Evolutionary conservation across 192 early-diverging fungal species (phyloP), one percentile per base, ranked within the genome.

Genomic region (Coemansia sp.): DNA sequence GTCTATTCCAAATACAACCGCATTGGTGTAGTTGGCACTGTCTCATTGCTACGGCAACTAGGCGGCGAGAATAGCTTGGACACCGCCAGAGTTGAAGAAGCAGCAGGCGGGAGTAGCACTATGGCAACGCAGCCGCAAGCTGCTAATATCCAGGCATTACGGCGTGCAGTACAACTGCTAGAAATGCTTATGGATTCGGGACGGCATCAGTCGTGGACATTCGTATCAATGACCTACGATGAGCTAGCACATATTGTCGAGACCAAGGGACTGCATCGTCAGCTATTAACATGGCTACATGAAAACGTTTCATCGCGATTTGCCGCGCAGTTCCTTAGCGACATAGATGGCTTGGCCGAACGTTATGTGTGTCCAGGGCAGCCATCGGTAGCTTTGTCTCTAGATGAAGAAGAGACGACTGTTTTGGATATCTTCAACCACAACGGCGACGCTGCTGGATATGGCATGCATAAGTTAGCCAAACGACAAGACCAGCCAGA

Each of bases 1-100:
- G 81, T 80, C 19, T 55, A 63, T 11, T 77, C 81, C 18, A 76
- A 65, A 26, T 84, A 84, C 59, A 91, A 89, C 55, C 80, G 82
- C 61, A 78, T 91, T 38, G 89, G 89, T 7, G 81, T 91, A 5
- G 81, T 89, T 46, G 88, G 85, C 36, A 80, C 82, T 0, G 70
- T 91, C 12, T 79, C 89, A 3, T 53, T 89, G 38, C 64, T 88
- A 13, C 78, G 82, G 35, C 81, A 82, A 45, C 65, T 91, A 35
- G 86, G 84, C 7, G 26, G 80, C 35, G 53, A 35, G 54, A 55
- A 64, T 46, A 54, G 79, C 38, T 49, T 26, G 53, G 66, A 69
- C 50, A 12, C 15, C 30, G 15, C 31, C 11, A 30, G 30, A 2
- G n/a, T 14, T 15, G 11, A 16, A n/a, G 38, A 15, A 21, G 37